Evolutionary conservation across 2,329 filamentous ascomycete genomes (phyloP).

Genomic region (Rutstroemia sp.): DNA sequence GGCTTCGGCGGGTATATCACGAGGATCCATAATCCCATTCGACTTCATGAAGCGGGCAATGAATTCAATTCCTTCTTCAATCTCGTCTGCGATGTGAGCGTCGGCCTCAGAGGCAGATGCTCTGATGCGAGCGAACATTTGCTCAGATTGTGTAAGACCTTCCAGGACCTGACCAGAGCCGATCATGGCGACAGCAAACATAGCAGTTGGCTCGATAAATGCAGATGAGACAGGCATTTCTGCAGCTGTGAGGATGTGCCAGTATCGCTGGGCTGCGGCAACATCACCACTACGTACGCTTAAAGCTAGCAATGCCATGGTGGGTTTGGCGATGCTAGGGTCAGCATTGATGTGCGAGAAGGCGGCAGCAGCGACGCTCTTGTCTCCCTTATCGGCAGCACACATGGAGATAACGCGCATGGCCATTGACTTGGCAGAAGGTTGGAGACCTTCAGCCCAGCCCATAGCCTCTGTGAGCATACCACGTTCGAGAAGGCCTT

Average conservation of each 20-base stretch:
- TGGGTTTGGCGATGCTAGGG: slow-evolving; percentile 46
- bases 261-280: slow-evolving; percentile 68
- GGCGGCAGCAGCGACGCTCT: slow-evolving; percentile 58
- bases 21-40: slow-evolving; percentile 47
- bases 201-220: slow-evolving; percentile 80
- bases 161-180: slow-evolving; percentile 79
- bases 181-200: slow-evolving; percentile 85
- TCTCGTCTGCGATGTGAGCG: slow-evolving; percentile 62
- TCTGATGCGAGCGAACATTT: slow-evolving; percentile 82
- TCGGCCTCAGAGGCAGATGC: slow-evolving; percentile 44
- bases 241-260: slow-evolving; percentile 62
- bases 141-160: slow-evolving; percentile 68
- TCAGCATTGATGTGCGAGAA: slow-evolving; percentile 51
- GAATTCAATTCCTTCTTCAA: slow-evolving; percentile 79
- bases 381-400: slow-evolving; percentile 74
- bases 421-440: slow-evolving; percentile 49
- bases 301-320: slow-evolving; percentile 79
- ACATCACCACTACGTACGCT: slow-evolving; percentile 78
- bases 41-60: slow-evolving; percentile 51
- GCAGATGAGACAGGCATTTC: slow-evolving; percentile 51
- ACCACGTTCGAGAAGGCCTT: slow-evolving; percentile 64
- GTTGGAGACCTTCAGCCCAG: slow-evolving; percentile 60
- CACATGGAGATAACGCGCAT: slow-evolving; percentile 67
- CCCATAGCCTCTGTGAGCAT: slow-evolving; percentile 66
- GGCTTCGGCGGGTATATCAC: slow-evolving; percentile 41